Evolutionary conservation across 2,329 filamentous ascomycete species (phyloP).

Genomic region (Sarocladiaceae sp.): DNA sequence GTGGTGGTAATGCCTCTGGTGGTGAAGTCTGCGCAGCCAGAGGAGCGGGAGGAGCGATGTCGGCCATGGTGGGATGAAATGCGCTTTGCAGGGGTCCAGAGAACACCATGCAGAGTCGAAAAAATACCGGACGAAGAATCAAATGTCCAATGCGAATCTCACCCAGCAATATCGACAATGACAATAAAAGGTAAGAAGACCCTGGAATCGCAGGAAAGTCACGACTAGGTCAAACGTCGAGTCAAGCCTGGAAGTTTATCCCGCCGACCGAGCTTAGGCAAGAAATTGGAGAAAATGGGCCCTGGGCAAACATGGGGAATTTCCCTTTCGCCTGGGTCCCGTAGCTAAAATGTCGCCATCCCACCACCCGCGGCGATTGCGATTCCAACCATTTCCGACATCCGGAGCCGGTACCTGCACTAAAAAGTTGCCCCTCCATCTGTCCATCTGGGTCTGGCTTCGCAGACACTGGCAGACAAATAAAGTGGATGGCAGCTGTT

Average conservation of each 20-base stretch:
- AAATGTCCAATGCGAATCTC: no score
- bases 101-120: no score
- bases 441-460: no score
- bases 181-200: no score
- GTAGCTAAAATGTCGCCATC: slow-evolving; percentile 30
- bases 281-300: no score
- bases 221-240: no score
- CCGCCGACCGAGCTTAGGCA: not conserved
- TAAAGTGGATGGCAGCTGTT: not conserved
- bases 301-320: not conserved
- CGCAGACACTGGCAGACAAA: no score
- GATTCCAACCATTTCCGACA: not conserved
- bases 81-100: slow-evolving; percentile 6
- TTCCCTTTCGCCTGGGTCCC: not conserved
- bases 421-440: no score
- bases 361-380: slow-evolving; percentile 12
- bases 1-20: not conserved
- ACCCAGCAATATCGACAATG: no score
- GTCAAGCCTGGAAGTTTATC: slow-evolving; percentile 15
- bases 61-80: slow-evolving; percentile 9
- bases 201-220: not conserved
- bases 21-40: slow-evolving; percentile 6
- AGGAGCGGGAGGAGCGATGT: slow-evolving; percentile 4
- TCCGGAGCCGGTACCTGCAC: slow-evolving; percentile 2
- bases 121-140: no score